phyloP scores from a whole-genome alignment of 1,139 yeast species.

The Arxiozyma slooffiae region DNA sequence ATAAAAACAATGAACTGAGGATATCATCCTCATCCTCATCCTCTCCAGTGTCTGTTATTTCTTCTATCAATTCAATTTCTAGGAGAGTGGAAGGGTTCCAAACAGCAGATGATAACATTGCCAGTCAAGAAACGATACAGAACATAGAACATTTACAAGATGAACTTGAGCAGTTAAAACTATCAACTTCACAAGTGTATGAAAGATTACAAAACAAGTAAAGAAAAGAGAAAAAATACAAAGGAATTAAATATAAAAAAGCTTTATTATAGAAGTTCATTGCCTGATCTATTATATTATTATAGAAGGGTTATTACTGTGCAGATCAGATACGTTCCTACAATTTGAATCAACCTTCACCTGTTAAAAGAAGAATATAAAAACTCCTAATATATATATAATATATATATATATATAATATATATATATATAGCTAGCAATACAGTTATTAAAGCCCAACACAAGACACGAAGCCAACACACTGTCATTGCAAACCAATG shows the following conservation, averaged over 20 bases:
- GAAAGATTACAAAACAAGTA: neutral
- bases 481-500: no score
- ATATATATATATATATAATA: no score
- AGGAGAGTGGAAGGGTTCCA: neutral
- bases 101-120: neutral
- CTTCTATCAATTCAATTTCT: neutral
- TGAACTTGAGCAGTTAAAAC: neutral
- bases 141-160: slow-evolving; percentile 1
- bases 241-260: neutral
- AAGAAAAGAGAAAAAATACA: no score
- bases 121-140: neutral
- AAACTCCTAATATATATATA: no score
- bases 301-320: neutral
- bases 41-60: neutral
- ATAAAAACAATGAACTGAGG: neutral
- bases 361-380: no score
- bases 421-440: no score
- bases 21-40: neutral
- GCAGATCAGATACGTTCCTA: neutral
- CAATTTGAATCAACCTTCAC: no score
- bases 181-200: neutral
- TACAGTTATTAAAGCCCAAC: no score
- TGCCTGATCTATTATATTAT: neutral
- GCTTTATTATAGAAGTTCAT: no score
- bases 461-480: no score